Base-by-base conservation (phyloP, 2,329 filamentous ascomycete genomes). In the Nemania sp. region DNA sequence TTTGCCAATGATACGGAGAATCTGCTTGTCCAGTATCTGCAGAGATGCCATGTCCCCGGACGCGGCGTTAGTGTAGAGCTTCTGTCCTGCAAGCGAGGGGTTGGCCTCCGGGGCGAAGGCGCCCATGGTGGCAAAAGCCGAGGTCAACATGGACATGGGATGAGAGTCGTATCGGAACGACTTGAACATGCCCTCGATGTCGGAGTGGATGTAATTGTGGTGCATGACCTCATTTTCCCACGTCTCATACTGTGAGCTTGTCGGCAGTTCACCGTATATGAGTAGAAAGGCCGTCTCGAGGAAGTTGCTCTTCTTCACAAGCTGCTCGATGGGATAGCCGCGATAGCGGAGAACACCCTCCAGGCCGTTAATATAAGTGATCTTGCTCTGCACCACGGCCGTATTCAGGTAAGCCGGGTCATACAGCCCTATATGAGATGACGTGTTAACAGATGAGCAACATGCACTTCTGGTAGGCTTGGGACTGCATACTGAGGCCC, bases 401-500 rank as follows among this genome's bases (percentile, higher is more conserved):
- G 80, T 82, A 74, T 82, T 83, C 76, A 81, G 80, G 72, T 81
- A 83, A 2, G 77, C 80, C n/a, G 80, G 79, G 69, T 82, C 80
- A 56, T 76, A 81, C 37, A 83, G 74, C 20, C 80, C 54, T 57
- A 35, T 10, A 35, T 5, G 7, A 39, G 4, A 43, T 42, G n/a
- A 18, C 3, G 17, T n/a, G 21, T 57, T 35, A 57, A 21, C 25
- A 37, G 43, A 25, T 57, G 21, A 57, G 25, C 25, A 37, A 43
- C n/a, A 13, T 35, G 25, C n/a, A 39, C 35, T 20, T 18, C 10
- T n/a, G 25, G 21, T 29, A 15, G 13, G 7, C 20, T 29, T 11
- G n/a, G 7, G n/a, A 29, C 10, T 13, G 13, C 54, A 17, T 49
- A 57, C 54, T 71, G n/a, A 83, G 76, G 11, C 80, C 80, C 65